phyloP scores from a whole-genome alignment of 208 protist species.

The Leptomonas pyrrhocoris region DNA sequence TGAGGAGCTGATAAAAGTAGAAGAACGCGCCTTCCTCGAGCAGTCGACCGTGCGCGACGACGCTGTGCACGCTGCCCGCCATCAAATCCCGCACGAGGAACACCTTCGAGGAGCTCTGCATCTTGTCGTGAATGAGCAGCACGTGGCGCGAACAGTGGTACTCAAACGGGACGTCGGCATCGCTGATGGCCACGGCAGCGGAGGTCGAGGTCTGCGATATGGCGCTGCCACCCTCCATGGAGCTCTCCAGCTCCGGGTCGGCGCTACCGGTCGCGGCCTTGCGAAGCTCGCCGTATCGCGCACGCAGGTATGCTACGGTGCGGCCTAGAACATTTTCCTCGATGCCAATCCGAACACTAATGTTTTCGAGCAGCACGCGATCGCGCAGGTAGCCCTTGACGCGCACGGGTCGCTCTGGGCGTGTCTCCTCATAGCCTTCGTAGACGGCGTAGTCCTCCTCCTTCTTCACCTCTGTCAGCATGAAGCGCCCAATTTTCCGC shows the following conservation, averaged over 20 bases:
- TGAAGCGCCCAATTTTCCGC: conserved; percentile 24
- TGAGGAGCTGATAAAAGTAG: conserved; percentile 90
- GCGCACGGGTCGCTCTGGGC: conserved; percentile 14
- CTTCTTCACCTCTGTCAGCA: conserved; percentile 17
- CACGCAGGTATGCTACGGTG: conserved; percentile 14
- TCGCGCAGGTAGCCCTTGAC: conserved; percentile 34
- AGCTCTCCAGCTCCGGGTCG: conserved; percentile 22
- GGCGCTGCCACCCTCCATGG: conserved; percentile 2
- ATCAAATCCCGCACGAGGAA: conserved; percentile 38
- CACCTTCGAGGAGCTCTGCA: conserved; percentile 39
- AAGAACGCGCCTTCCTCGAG: conserved; percentile 60
- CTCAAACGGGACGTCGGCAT: conserved; percentile 29
- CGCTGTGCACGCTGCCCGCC: conserved; percentile 64
- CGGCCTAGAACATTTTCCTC: conserved; percentile 27
- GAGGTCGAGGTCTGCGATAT: conserved; percentile 19
- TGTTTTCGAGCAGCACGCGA: conserved; percentile 16
- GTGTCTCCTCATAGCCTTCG: conserved; percentile 27
- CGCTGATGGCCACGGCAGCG: conserved; percentile 10
- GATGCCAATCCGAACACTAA: conserved; percentile 24
- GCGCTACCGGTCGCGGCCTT: conserved; percentile 12
- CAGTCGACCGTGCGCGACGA: conserved; percentile 55
- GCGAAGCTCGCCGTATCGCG: conserved; percentile 17
- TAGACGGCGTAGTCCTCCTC: conserved; percentile 26
- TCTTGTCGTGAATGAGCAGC: conserved; percentile 39
- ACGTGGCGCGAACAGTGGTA: conserved; percentile 31